These are phyloP conservation scores for Geotrichum aggregatum DNA, from an alignment of 1,139 yeast species.

Conservation along the genomic window DNA sequence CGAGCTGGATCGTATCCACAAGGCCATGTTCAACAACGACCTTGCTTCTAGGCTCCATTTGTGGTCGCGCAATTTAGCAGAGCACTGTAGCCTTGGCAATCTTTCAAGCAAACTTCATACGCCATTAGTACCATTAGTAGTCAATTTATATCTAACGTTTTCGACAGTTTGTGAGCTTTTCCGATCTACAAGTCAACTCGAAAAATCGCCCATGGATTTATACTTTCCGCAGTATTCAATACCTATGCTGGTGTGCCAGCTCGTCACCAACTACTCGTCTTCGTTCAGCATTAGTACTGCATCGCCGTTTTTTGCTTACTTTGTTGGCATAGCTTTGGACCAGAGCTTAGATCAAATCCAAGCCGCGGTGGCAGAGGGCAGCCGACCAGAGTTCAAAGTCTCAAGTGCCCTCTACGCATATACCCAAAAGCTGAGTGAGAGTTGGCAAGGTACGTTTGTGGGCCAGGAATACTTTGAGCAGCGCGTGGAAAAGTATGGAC, in stretches of 20 bases:
- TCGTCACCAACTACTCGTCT: neutral
- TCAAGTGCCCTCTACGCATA: neutral
- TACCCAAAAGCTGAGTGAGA: neutral
- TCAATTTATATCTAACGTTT: conserved; percentile 7
- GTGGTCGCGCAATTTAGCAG: conserved; percentile 20
- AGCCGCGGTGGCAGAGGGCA: neutral
- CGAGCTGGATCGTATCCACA: conserved; percentile 17
- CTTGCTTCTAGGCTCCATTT: conserved; percentile 19
- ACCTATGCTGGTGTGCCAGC: conserved; percentile 4
- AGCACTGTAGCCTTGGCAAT: neutral
- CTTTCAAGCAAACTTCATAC: neutral
- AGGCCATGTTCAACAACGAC: conserved; percentile 22
- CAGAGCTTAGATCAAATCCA: conserved; percentile 7
- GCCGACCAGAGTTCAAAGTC: neutral
- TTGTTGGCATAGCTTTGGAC: conserved; percentile 1
- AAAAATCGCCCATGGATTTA: conserved; percentile 2
- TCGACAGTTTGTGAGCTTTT: conserved; percentile 5
- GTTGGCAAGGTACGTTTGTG: neutral
- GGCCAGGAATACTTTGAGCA: neutral
- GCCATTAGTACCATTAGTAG: conserved; percentile 2
- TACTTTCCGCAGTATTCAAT: neutral
- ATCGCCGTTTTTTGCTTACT: conserved; percentile 10
- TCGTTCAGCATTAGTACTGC: conserved; percentile 6
- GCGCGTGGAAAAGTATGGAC: neutral
- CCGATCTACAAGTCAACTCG: neutral